Evolutionary conservation across 2,329 filamentous ascomycete genomes (phyloP).

Genomic region (Camillea tinctor): DNA sequence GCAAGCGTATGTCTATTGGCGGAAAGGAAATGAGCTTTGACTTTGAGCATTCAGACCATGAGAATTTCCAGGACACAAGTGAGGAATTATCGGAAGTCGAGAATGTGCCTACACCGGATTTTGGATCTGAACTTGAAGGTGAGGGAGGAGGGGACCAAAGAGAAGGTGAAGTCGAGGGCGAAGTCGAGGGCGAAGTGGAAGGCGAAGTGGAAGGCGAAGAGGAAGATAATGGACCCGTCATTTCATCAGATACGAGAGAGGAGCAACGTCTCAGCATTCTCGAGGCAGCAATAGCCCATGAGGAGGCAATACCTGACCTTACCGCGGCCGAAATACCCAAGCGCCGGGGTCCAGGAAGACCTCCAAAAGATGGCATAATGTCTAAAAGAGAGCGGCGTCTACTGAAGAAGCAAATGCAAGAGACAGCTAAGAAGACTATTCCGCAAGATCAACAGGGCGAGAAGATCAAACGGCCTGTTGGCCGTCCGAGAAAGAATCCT

Average conservation of each 20-base stretch:
- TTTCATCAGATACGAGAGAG: slow-evolving; percentile 9
- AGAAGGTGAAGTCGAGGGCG: slow-evolving; percentile 34
- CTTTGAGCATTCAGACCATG: slow-evolving; percentile 63
- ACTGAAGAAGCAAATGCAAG: slow-evolving; percentile 58
- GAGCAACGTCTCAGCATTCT: slow-evolving; percentile 3
- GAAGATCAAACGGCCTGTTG: slow-evolving; percentile 62
- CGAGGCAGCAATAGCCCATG: slow-evolving; percentile 11
- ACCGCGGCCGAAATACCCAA: slow-evolving; percentile 51
- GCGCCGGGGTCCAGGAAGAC: slow-evolving; percentile 75
- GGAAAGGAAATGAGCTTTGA: slow-evolving; percentile 73
- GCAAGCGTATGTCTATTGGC: slow-evolving; percentile 52
- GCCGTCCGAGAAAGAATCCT: slow-evolving; percentile 63
- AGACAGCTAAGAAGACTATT: slow-evolving; percentile 51
- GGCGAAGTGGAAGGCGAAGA: slow-evolving; percentile 36
- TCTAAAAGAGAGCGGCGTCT: slow-evolving; percentile 71
- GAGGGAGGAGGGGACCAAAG: slow-evolving; percentile 31
- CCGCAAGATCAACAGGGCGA: slow-evolving; percentile 47
- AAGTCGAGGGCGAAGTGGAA: slow-evolving; percentile 16
- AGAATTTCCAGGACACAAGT: slow-evolving; percentile 55
- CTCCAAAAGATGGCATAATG: slow-evolving; percentile 81
- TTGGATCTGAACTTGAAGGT: slow-evolving; percentile 25
- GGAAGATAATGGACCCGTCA: slow-evolving; percentile 13
- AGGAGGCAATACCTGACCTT: slow-evolving; percentile 29
- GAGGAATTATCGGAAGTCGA: slow-evolving; percentile 49
- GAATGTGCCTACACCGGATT: slow-evolving; percentile 40